These are phyloP conservation scores for Bipolaris gigantea DNA, from an alignment of 2,329 filamentous ascomycete species.

Conservation along the genomic window DNA sequence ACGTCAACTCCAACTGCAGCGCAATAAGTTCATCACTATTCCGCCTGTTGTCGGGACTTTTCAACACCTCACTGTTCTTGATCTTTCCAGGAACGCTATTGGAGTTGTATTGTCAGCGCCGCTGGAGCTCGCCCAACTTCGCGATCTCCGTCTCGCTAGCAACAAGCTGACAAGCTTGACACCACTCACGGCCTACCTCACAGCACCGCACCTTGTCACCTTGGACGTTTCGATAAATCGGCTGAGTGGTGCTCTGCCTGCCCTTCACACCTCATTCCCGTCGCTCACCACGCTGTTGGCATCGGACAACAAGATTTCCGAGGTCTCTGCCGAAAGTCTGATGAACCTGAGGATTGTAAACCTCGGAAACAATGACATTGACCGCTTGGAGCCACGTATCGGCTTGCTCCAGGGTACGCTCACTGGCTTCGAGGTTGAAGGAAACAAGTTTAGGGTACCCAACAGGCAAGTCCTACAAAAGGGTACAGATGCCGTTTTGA, in stretches of 20 bases:
- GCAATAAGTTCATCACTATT: constrained; percentile 72
- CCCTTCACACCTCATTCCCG: constrained; percentile 69
- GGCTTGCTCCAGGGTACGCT: constrained; percentile 71
- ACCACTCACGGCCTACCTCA: constrained; percentile 66
- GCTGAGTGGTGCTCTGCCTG: constrained; percentile 68
- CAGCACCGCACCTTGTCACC: constrained; percentile 73
- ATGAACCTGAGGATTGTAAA: constrained; percentile 75
- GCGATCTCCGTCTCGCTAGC: constrained; percentile 73
- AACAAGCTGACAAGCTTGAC: constrained; percentile 71
- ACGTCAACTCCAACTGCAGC: constrained; percentile 67
- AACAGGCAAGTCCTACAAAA: constrained; percentile 81
- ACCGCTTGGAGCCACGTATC: constrained; percentile 76
- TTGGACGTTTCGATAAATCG: constrained; percentile 83
- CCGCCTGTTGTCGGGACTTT: constrained; percentile 72
- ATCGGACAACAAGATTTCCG: constrained; percentile 76
- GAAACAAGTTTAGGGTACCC: constrained; percentile 87
- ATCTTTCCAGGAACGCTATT: constrained; percentile 77
- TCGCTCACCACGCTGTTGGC: constrained; percentile 70
- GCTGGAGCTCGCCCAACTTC: constrained; percentile 71
- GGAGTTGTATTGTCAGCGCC: constrained; percentile 42
- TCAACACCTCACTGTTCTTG: constrained; percentile 69
- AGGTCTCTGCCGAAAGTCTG: constrained; percentile 72
- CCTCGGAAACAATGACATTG: constrained; percentile 82
- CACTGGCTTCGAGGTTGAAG: constrained; percentile 74
- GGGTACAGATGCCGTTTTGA: constrained; percentile 80